These are phyloP conservation scores for Leccinum sublutescens DNA, from an alignment of 768 basidiomycete genomes.

Conservation along the genomic window DNA sequence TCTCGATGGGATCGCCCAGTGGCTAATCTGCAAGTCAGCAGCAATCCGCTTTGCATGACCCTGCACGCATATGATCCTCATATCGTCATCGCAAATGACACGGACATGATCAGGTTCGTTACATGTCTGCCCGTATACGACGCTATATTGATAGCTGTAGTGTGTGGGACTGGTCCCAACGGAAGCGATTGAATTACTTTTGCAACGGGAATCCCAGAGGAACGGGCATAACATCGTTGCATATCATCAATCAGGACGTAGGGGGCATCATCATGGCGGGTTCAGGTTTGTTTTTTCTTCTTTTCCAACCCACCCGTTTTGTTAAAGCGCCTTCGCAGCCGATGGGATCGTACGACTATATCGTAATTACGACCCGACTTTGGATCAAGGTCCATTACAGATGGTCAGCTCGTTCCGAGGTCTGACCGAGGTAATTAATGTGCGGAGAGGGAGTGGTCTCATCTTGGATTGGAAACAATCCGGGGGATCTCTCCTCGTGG, in stretches of 20 bases:
- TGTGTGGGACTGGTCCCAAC: constrained; percentile 92
- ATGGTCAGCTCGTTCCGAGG: constrained; percentile 95
- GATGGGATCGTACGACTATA: constrained; percentile 92
- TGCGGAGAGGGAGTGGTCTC: constrained; percentile 78
- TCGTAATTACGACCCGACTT: constrained; percentile 81
- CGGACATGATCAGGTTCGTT: constrained; percentile 78
- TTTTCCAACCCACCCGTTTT: background rate
- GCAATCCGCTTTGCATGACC: constrained; percentile 70
- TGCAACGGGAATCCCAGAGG: constrained; percentile 84
- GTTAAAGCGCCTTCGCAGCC: constrained; percentile 44
- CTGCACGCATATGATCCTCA: constrained; percentile 95
- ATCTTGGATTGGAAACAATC: constrained; percentile 94
- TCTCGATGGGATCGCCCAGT: constrained; percentile 75
- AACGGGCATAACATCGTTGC: constrained; percentile 81
- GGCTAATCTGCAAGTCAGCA: constrained; percentile 55
- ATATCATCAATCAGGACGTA: constrained; percentile 95
- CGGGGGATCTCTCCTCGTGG: constrained; percentile 80
- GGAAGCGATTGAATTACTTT: constrained; percentile 76
- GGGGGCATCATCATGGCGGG: constrained; percentile 87
- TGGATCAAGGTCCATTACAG: constrained; percentile 73
- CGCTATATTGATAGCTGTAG: constrained; percentile 38
- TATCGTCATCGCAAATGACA: constrained; percentile 80
- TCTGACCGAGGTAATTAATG: constrained; percentile 70
- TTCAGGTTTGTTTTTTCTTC: constrained; percentile 55
- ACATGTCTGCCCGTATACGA: background rate